Evolutionary conservation across 1,284 basidiomycete species (phyloP), one percentile per base, ranked within the genome.

Genomic region (Inonotus hispidus): DNA sequence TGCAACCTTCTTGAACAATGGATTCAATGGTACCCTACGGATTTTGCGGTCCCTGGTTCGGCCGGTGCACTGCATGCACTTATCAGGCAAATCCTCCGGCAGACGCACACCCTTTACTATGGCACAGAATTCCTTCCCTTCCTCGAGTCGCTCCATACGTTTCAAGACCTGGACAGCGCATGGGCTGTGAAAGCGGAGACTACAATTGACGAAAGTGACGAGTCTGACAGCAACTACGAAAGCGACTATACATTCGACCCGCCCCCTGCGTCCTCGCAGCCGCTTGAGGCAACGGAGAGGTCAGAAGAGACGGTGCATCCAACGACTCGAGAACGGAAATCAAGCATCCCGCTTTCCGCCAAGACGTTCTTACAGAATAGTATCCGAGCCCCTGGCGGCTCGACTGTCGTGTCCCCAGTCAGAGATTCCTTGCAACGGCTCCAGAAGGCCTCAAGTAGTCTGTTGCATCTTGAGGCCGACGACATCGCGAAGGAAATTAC

Each of bases 71-170:
- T 92, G 29, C 79, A 77, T 32, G 89, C 90, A 14, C 77, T 92
- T 43, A 82, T 91, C 66, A 89, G 85, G 67, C 89, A 88, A 0
- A 85, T 91, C 66, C 77, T 88, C 14, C 81, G 83, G 56, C 90
- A 91, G 71, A 87, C 87, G 0, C 87, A 91, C 68, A 81, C 92
- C 21, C 77, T 92, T 35, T 89, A 92, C 70, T 92, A 92, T 65
- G 90, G 88, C 47, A 85, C 88, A 14, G 87, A 90, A 66, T 83
- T 92, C 67, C 78, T 90, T n/a, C 88, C 88, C 1, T 92, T 92
- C 70, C 74, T 89, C 38, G 90, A 90, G 66, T 75, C 79, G 54
- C 74, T 89, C 7, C 79, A 85, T 6, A 78, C 71, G 19, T 72
- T 88, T 35, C 73, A 76, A 23, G 90, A 92, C 68, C 78, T 79